phyloP scores from a whole-genome alignment of 306 rosid species.

The Cucumis melo region DNA sequence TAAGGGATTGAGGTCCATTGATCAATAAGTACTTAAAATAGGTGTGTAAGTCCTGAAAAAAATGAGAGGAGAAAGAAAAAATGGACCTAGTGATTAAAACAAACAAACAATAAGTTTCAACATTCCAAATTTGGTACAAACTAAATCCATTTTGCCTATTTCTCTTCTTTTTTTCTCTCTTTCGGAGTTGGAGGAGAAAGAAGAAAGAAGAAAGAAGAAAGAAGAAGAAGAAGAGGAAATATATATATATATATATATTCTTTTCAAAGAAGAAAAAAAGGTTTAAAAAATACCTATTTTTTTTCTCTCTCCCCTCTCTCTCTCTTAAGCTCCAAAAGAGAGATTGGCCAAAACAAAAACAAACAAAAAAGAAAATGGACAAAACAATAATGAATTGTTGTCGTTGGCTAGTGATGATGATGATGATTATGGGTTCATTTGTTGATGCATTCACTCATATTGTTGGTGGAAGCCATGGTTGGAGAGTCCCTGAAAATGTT shows the following conservation, averaged over 20 bases:
- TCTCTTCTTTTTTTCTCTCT: background rate
- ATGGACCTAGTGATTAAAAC: background rate
- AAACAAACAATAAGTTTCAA: background rate
- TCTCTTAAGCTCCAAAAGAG: background rate
- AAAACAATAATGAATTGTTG: constrained; percentile 10
- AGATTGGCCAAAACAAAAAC: background rate
- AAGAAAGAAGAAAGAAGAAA: too few species aligned
- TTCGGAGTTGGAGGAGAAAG: background rate
- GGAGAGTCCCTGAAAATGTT: constrained; percentile 32
- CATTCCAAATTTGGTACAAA: background rate
- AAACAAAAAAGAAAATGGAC: constrained; percentile 13
- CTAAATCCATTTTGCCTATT: background rate
- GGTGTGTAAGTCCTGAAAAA: background rate
- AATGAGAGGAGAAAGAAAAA: background rate
- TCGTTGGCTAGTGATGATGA: background rate
- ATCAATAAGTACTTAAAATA: background rate
- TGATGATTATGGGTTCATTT: constrained; percentile 16
- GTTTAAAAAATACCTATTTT: too few species aligned
- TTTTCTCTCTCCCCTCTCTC: background rate
- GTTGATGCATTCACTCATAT: constrained; percentile 31
- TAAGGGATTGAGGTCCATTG: background rate
- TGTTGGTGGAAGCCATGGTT: constrained; percentile 56
- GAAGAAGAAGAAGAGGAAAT: too few species aligned
- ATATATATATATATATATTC: too few species aligned
- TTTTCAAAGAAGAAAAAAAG: too few species aligned